Percentiles rank a stretch among this genome's conserved stretches.
These are phyloP conservation scores for Fusarium chlamydosporum DNA, from an alignment of 2,329 filamentous ascomycete genomes.

Conservation along the genomic window DNA sequence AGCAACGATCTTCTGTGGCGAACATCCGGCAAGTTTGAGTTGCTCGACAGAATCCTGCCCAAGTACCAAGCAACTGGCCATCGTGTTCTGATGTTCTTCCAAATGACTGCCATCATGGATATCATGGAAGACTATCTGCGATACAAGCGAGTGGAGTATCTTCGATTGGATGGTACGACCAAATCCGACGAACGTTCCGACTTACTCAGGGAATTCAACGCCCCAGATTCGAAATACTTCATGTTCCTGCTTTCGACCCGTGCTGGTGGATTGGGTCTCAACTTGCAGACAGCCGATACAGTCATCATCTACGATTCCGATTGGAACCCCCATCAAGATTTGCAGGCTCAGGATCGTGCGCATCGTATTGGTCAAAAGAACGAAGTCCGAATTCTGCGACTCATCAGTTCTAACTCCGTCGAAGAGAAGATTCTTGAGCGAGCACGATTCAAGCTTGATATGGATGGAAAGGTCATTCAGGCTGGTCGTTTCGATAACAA, in stretches of 20 bases:
- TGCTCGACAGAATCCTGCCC: slow-evolving; percentile 90
- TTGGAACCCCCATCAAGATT: slow-evolving; percentile 99
- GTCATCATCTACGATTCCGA: slow-evolving; percentile 99
- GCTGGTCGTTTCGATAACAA: slow-evolving; percentile 99
- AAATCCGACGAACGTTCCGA: slow-evolving; percentile 98
- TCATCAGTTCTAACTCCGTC: slow-evolving; percentile 97
- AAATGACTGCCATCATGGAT: slow-evolving; percentile 99
- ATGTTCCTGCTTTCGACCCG: slow-evolving; percentile 99
- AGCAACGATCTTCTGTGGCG: slow-evolving; percentile 97
- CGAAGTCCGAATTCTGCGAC: slow-evolving; percentile 93
- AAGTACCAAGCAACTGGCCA: slow-evolving; percentile 94
- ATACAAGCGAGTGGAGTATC: slow-evolving; percentile 84
- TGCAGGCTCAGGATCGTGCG: slow-evolving; percentile 98
- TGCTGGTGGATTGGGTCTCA: slow-evolving; percentile 96
- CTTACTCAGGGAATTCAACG: slow-evolving; percentile 89
- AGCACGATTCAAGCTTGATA: slow-evolving; percentile 97
- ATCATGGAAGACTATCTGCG: slow-evolving; percentile 99
- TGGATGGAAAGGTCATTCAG: slow-evolving; percentile 99
- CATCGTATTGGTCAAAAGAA: slow-evolving; percentile 99
- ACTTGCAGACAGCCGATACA: slow-evolving; percentile 96
- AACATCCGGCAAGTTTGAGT: slow-evolving; percentile 96
- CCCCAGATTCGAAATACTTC: slow-evolving; percentile 90
- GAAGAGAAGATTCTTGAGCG: slow-evolving; percentile 99
- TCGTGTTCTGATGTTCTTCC: slow-evolving; percentile 99
- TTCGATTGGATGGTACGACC: slow-evolving; percentile 95